Evolutionary conservation across 2,329 filamentous ascomycete species (phyloP), one percentile per base, ranked within the genome.

Genomic region (Plectosphaerella sp.): DNA sequence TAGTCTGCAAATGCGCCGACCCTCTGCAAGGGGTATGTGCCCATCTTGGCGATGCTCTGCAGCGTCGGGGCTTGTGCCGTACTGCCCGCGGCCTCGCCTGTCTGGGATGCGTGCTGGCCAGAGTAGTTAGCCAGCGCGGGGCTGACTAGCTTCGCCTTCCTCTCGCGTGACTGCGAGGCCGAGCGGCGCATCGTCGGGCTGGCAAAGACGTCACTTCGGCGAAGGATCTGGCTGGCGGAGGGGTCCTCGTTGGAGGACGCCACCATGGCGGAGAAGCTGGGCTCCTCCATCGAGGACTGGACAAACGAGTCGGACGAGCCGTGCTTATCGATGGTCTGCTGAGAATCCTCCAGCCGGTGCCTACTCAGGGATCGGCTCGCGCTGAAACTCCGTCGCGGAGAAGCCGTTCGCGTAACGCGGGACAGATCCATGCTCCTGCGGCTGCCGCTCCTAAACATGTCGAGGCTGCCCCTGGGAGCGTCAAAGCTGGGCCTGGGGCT

Each of bases 141-240:
- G 49, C 50, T 15, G 48, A 2, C 50, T 16, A 22, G 57, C 36
- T 25, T 50, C 24, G 50, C 54, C 28, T 39, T 50, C 56, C 48
- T 53, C 8, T 57, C 56, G 9, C 55, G 55, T n/a, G 56, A 51
- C 18, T 37, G 65, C 0, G 76, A 78, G 2, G 63, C 65, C 0
- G 79, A 78, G 10, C 75, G 73, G 24, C 72, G 76, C 62, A 91
- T 81, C 0, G 87, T 89, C 15, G 91, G 91, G 24, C 85, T 86
- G 58, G 88, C 85, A 62, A 99, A 97, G 9, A 97, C 88, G 60
- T 94, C 90, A 60, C 91, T 97, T 35, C 89, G 84, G 50, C 83
- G 82, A 9, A 99, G 73, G 37, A 97, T 97, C 67, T 96, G 91
- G 65, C 93, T 97, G 3, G 89, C 93, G 4, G 92, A 95, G 47